These are phyloP conservation scores for Aspergillus floridensis DNA, from an alignment of 2,329 filamentous ascomycete genomes.

Conservation along the genomic window DNA sequence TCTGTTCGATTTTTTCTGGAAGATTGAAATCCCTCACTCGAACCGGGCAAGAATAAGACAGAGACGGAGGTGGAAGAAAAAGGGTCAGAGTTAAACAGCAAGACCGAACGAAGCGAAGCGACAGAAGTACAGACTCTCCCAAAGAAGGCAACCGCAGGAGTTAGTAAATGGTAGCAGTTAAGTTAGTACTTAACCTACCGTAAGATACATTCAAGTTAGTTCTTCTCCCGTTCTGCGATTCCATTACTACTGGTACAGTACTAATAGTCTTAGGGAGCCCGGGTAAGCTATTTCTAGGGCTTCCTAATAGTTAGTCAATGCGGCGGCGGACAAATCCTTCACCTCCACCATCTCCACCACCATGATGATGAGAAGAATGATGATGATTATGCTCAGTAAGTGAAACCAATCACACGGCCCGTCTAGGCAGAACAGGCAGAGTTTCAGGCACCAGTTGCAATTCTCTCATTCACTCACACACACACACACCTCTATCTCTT, in stretches of 20 bases:
- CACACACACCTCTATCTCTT: not conserved
- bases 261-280: not conserved
- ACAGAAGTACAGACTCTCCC: not conserved
- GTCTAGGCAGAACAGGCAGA: not conserved
- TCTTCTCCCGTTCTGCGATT: not conserved
- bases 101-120: not conserved
- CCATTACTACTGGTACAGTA: not conserved
- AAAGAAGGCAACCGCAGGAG: not conserved
- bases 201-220: not conserved
- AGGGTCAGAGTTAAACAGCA: not conserved
- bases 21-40: not conserved
- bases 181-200: not conserved
- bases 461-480: not conserved
- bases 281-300: not conserved
- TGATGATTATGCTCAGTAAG: not conserved
- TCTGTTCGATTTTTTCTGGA: not conserved
- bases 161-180: not conserved
- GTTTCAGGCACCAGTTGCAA: not conserved
- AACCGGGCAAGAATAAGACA: not conserved
- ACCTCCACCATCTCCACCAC: too few relatives aligned
- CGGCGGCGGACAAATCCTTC: not conserved
- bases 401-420: not conserved
- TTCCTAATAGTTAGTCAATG: not conserved
- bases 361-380: not conserved
- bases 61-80: not conserved